A percentile compares a stretch with the other conserved stretches of the same genome.
These are phyloP conservation scores for Hirschfeldia incana DNA, from an alignment of 345 rosid genomes.

Conservation along the genomic window DNA sequence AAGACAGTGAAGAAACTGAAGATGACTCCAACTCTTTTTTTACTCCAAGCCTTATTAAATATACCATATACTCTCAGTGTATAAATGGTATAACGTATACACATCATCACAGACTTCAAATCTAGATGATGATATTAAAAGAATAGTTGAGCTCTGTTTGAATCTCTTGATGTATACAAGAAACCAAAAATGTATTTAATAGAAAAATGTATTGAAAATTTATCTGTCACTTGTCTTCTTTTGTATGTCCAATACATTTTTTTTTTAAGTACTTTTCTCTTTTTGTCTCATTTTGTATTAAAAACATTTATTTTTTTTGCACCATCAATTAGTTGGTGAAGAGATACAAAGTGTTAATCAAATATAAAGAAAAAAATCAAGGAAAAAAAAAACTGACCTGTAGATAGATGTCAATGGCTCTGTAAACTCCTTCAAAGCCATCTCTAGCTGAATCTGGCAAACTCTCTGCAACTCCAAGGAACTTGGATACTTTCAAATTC, in stretches of 20 bases:
- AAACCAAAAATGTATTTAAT: slow-evolving; percentile 9
- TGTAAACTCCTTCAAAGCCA: slow-evolving; percentile 75
- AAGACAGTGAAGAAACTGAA: slow-evolving; percentile 27
- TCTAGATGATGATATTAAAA: slow-evolving; percentile 18
- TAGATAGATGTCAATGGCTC: slow-evolving; percentile 74
- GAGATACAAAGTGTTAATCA: not conserved
- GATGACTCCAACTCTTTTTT: slow-evolving; percentile 21
- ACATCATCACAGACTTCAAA: not conserved
- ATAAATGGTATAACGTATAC: not conserved
- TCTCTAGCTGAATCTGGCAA: slow-evolving; percentile 73
- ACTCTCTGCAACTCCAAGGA: slow-evolving; percentile 66
- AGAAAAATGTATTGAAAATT: not conserved
- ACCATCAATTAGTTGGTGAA: slow-evolving; percentile 5
- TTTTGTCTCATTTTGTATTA: slow-evolving; percentile 23
- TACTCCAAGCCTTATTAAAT: not conserved
- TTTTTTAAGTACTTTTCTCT: not conserved
- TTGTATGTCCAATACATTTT: slow-evolving; percentile 15
- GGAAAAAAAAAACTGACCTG: slow-evolving; percentile 45
- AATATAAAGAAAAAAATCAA: not conserved
- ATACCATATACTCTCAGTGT: slow-evolving; percentile 2
- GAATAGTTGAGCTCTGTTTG: slow-evolving; percentile 20
- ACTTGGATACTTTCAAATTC: slow-evolving; percentile 58
- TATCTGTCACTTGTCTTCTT: slow-evolving; percentile 30
- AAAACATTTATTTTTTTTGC: not conserved
- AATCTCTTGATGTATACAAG: not conserved